Conservation (phyloP, 2,329 filamentous ascomycete genomes). For the Orbilia quercus region DNA sequence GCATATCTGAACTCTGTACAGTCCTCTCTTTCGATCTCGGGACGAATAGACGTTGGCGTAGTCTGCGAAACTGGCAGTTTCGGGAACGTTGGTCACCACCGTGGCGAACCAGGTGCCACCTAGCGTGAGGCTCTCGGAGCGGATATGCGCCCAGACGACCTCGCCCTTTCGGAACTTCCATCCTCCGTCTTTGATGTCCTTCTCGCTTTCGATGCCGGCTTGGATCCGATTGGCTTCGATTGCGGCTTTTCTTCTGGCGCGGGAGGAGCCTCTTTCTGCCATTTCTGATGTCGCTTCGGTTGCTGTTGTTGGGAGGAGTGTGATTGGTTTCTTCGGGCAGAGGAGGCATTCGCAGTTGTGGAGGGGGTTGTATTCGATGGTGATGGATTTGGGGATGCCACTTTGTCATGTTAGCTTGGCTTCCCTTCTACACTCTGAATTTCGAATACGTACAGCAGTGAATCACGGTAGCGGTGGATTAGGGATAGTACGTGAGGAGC, state of each 20-base stretch:
- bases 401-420: background rate
- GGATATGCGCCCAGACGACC: constrained; percentile 35
- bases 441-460: constrained; percentile 19
- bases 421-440: too few species aligned
- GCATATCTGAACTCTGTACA: constrained; percentile 48
- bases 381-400: constrained; percentile 23
- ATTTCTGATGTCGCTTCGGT: background rate
- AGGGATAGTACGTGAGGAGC: constrained; percentile 23
- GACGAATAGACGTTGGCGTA: constrained; percentile 34
- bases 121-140: constrained; percentile 6
- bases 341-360: constrained; percentile 23
- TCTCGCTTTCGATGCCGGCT: background rate
- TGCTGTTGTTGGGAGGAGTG: background rate
- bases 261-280: background rate
- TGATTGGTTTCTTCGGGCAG: constrained; percentile 21
- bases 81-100: constrained; percentile 12
- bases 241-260: background rate
- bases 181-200: constrained; percentile 34
- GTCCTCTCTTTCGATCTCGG: constrained; percentile 13
- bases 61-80: constrained; percentile 34
- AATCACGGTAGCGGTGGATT: constrained; percentile 6
- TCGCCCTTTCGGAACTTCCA: constrained; percentile 42
- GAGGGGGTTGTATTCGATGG: constrained; percentile 13
- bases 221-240: constrained; percentile 11
- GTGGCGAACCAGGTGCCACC: constrained; percentile 40